Evolutionary conservation across 2,329 filamentous ascomycete species (phyloP).

Genomic region (Aspergillus caelatus): DNA sequence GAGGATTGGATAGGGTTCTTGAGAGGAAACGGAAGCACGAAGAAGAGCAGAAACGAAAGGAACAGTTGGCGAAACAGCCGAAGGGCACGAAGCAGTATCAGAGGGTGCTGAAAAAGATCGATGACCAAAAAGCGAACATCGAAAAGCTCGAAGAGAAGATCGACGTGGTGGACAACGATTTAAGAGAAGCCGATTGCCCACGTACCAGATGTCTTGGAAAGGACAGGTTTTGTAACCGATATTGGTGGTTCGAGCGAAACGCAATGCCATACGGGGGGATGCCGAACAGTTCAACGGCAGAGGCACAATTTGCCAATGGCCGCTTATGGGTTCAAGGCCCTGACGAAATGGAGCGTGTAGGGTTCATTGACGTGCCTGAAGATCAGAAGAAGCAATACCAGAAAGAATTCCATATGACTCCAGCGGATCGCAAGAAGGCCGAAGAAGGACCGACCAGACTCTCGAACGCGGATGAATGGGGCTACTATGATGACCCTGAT

Average conservation of each 20-base stretch:
- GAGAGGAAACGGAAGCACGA: slow-evolving; percentile 79
- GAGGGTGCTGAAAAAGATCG: slow-evolving; percentile 84
- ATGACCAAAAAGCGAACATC: slow-evolving; percentile 80
- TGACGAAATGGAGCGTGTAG: slow-evolving; percentile 81
- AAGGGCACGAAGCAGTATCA: slow-evolving; percentile 88
- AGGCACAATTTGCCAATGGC: slow-evolving; percentile 88
- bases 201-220: slow-evolving; percentile 87
- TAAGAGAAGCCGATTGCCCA: slow-evolving; percentile 91
- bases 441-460: slow-evolving; percentile 86
- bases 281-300: slow-evolving; percentile 82
- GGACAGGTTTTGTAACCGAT: slow-evolving; percentile 96
- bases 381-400: slow-evolving; percentile 76
- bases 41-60: slow-evolving; percentile 69
- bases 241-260: slow-evolving; percentile 99
- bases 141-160: slow-evolving; percentile 84
- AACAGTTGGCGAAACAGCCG: slow-evolving; percentile 66
- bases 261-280: slow-evolving; percentile 94
- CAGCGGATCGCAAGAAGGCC: slow-evolving; percentile 78
- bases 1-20: slow-evolving; percentile 68
- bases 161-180: slow-evolving; percentile 80
- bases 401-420: slow-evolving; percentile 76
- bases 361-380: slow-evolving; percentile 77
- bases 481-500: slow-evolving; percentile 80
- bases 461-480: slow-evolving; percentile 80
- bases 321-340: slow-evolving; percentile 97